A percentile compares a stretch with the other conserved stretches of the same genome.
phyloP scores from a whole-genome alignment of 2,329 filamentous ascomycete species.

The Paecilomyces sp. region DNA sequence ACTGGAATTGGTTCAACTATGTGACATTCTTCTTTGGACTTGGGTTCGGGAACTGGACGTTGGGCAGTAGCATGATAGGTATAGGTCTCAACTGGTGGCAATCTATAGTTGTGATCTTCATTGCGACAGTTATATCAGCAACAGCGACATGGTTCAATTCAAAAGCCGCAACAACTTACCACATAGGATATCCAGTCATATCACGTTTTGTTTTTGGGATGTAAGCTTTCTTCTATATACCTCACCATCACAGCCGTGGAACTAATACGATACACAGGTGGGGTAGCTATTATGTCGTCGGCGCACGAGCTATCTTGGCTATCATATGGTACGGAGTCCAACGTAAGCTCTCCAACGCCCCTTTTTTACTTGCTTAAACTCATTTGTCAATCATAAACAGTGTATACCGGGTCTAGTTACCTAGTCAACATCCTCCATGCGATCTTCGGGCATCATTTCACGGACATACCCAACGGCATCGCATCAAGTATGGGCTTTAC shows the following conservation, averaged over 20 bases:
- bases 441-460: slow-evolving; percentile 28
- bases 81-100: slow-evolving; percentile 42
- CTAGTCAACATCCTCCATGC: slow-evolving; percentile 15
- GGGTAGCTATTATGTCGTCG: slow-evolving; percentile 38
- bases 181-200: slow-evolving; percentile 36
- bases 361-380: neutral
- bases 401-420: slow-evolving; percentile 12
- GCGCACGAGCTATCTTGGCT: slow-evolving; percentile 32
- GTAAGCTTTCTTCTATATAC: slow-evolving; percentile 7
- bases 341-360: slow-evolving; percentile 8
- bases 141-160: slow-evolving; percentile 41
- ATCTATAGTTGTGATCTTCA: slow-evolving; percentile 38
- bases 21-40: slow-evolving; percentile 33
- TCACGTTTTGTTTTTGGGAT: slow-evolving; percentile 35
- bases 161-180: slow-evolving; percentile 35
- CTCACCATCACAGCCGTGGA: neutral
- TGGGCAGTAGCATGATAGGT: slow-evolving; percentile 34
- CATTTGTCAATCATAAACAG: slow-evolving; percentile 3
- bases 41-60: slow-evolving; percentile 37
- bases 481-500: slow-evolving; percentile 25
- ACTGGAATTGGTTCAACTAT: slow-evolving; percentile 36
- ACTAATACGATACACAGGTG: slow-evolving; percentile 1
- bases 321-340: slow-evolving; percentile 33
- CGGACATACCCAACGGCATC: slow-evolving; percentile 24
- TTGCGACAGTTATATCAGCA: slow-evolving; percentile 35